A percentile compares a stretch with the other conserved stretches of the same genome.
Conservation (phyloP, 768 basidiomycete species). For the Termitomyces sp. region DNA sequence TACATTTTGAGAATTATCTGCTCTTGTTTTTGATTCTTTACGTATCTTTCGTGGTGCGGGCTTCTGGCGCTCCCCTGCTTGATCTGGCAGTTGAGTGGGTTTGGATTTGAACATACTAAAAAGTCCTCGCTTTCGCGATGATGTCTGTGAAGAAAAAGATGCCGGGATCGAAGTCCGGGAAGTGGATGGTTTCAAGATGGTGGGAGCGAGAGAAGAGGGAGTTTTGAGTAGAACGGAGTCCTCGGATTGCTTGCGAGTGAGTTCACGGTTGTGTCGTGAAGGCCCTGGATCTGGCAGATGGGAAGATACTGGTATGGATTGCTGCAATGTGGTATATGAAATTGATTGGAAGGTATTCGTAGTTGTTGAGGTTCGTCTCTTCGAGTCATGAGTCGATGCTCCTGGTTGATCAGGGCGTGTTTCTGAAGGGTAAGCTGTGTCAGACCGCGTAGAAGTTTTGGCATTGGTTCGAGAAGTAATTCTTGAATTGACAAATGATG, state of each 20-base stretch:
- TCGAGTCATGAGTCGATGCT: neutral
- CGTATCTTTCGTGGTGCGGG: conserved; percentile 16
- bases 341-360: neutral
- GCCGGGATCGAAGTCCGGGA: conserved; percentile 37
- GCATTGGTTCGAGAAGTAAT: neutral
- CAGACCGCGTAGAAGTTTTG: neutral
- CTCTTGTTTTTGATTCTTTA: conserved; percentile 10
- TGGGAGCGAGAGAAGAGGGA: conserved; percentile 60
- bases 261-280: conserved; percentile 10
- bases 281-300: conserved; percentile 1
- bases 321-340: neutral
- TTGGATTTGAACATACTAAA: conserved; percentile 32
- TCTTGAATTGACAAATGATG: conserved; percentile 1
- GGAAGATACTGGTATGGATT: conserved; percentile 6
- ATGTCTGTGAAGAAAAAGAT: conserved; percentile 34
- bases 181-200: conserved; percentile 37
- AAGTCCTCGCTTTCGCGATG: conserved; percentile 35
- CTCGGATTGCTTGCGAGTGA: conserved; percentile 36
- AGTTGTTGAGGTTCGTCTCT: neutral
- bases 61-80: conserved; percentile 18
- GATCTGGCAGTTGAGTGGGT: conserved; percentile 15
- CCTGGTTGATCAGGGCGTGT: neutral
- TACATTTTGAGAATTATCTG: neutral
- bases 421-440: neutral
- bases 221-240: conserved; percentile 58